A percentile compares a stretch with the other conserved stretches of the same genome.
Conservation (phyloP, 345 rosid species). For the Eucalyptus sp. region DNA sequence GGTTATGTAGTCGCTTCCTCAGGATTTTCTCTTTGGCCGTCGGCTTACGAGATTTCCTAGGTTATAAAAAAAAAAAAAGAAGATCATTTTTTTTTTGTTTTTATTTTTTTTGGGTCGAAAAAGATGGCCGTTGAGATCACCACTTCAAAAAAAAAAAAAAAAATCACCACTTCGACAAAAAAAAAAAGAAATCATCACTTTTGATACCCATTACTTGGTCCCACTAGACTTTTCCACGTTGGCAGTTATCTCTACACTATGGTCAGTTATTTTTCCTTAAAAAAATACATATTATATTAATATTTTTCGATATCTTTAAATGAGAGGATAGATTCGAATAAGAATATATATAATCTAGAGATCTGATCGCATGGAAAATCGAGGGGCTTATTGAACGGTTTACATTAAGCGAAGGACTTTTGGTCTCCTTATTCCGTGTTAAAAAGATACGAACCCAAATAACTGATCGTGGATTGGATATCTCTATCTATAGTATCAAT, state of each 20-base stretch:
- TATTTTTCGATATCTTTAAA: not conserved
- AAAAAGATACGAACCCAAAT: not conserved
- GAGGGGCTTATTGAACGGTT: not conserved
- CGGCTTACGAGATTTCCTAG: no score
- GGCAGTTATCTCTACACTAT: not conserved
- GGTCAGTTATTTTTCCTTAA: not conserved
- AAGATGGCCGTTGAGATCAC: no score
- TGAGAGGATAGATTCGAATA: not conserved
- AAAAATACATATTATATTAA: not conserved
- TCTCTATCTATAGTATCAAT: not conserved
- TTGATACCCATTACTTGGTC: not conserved
- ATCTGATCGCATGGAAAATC: not conserved
- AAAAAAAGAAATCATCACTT: no score
- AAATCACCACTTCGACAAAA: no score
- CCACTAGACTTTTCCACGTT: not conserved
- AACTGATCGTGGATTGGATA: not conserved
- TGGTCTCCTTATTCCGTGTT: not conserved
- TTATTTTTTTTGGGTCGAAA: no score
- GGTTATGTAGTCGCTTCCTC: no score
- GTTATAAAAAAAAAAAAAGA: no score
- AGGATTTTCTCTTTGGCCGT: no score
- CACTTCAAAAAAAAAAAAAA: no score
- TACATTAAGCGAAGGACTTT: not conserved
- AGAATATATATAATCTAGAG: not conserved
- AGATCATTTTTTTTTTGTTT: no score